Base-by-base conservation (phyloP, 768 basidiomycete species). In the Tephrocybe sp. region DNA sequence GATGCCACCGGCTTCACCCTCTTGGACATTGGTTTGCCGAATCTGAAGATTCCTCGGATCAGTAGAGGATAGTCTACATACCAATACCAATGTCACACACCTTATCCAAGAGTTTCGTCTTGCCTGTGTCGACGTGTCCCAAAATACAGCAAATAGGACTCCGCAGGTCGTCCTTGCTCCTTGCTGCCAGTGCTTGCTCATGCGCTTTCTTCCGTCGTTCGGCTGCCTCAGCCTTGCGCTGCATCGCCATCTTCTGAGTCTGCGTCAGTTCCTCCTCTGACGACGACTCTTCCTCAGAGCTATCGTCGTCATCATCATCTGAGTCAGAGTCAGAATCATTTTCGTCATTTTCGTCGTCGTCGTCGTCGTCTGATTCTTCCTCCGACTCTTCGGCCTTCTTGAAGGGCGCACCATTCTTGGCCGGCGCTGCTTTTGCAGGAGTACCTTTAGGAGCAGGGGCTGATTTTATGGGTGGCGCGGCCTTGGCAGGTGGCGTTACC, bases 1-100 rank as follows among this genome's bases (percentile, higher is more conserved):
- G 68, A 99, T 99, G 73, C 97, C 97, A 57, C 97, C 97, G 2
- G 97, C 97, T 80, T 99, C 97, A 47, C 97, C 97, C 65, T 98
- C 97, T 70, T 98, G 95, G 18, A 99, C 97, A 58, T 98, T 98
- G 4, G 96, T 98, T 87, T 98, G 96, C 58, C 97, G 94, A 65
- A 99, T 99, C 93, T 97, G 56, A 45, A 30, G 16, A 21, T 47
- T 47, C n/a, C 27, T 9, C 40, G 25, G 47, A 31, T 37, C 36
- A 44, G 27, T 46, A 37, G 24, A 24, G 30, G 21, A 30, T 34
- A 54, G 49, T 52, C 42, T 27, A 13, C 16, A 30, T 9, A 11
- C 11, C 19, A 42, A 38, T 18, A 22, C 21, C 41, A 47, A 15
- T 27, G 38, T 9, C 45, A 27, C 53, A 46, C 46, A 91, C 93